Evolutionary conservation across 2,329 filamentous ascomycete species (phyloP).

Genomic region (Cadophora sp.): DNA sequence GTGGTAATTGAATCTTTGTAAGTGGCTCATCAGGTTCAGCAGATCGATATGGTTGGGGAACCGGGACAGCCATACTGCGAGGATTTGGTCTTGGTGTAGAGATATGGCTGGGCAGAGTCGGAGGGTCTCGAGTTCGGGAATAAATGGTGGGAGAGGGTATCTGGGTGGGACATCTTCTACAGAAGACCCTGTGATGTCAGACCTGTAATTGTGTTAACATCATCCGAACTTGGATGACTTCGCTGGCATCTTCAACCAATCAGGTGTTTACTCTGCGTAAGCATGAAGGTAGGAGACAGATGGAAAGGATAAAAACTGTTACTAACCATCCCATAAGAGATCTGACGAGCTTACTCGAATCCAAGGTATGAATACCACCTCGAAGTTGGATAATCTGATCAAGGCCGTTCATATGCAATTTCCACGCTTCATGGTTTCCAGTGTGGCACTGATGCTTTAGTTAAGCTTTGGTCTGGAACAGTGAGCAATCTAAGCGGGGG

Average conservation of each 20-base stretch:
- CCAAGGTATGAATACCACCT: conserved; percentile 27
- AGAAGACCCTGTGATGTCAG: conserved; percentile 11
- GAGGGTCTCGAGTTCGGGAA: neutral
- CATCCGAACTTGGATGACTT: too few relatives aligned
- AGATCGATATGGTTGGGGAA: neutral
- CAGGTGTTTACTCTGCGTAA: neutral
- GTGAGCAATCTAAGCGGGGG: neutral
- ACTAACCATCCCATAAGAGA: conserved; percentile 21
- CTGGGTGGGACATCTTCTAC: conserved; percentile 18
- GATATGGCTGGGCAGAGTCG: conserved; percentile 7
- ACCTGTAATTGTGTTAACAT: neutral
- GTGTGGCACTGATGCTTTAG: conserved; percentile 1
- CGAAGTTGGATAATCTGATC: conserved; percentile 24
- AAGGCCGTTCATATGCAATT: conserved; percentile 27
- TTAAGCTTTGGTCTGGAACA: neutral
- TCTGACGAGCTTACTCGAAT: conserved; percentile 19
- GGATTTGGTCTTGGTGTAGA: conserved; percentile 5
- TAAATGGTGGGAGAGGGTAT: conserved; percentile 8
- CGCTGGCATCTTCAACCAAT: neutral
- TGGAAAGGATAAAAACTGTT: neutral
- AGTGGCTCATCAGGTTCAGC: conserved; percentile 2
- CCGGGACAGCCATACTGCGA: neutral
- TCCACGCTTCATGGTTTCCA: conserved; percentile 20
- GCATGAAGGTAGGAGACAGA: neutral
- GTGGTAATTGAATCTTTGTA: conserved; percentile 18